Evolutionary conservation across 495 filamentous ascomycete species (phyloP).

Genomic region (Tetracladium marchalianum): DNA sequence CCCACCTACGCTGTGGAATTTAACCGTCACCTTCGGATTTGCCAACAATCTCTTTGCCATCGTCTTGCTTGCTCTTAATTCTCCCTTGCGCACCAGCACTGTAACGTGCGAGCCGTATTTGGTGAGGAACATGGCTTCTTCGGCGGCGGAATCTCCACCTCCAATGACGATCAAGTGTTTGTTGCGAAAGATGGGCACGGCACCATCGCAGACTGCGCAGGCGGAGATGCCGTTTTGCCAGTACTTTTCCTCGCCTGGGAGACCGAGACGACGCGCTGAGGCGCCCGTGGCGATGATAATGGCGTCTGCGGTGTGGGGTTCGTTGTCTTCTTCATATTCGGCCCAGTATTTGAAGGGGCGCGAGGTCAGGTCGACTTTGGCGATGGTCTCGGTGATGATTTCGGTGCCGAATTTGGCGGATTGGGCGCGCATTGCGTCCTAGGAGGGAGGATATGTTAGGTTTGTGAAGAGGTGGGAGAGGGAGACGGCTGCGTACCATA

Average conservation of each 20-base stretch:
- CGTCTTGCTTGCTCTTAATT: constrained; percentile 76
- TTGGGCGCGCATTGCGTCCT: constrained; percentile 88
- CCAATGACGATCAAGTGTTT: constrained; percentile 94
- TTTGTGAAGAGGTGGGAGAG: background rate
- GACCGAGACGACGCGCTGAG: constrained; percentile 69
- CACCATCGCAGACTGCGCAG: constrained; percentile 96
- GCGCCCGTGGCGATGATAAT: constrained; percentile 95
- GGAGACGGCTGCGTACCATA: constrained; percentile 58
- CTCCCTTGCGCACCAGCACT: constrained; percentile 80
- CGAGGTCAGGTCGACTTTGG: constrained; percentile 73
- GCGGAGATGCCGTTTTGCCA: constrained; percentile 97
- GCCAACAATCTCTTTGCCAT: constrained; percentile 79
- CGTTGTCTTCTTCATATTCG: constrained; percentile 67
- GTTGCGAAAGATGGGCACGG: constrained; percentile 93
- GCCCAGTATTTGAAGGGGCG: constrained; percentile 88
- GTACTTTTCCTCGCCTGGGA: constrained; percentile 86
- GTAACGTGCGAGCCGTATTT: constrained; percentile 95
- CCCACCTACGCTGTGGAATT: constrained; percentile 69
- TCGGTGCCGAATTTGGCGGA: constrained; percentile 84
- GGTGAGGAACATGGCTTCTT: constrained; percentile 94
- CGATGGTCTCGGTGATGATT: constrained; percentile 86
- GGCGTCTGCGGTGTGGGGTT: constrained; percentile 71
- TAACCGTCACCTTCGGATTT: constrained; percentile 82
- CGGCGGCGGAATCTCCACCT: constrained; percentile 92
- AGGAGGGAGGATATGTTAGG: constrained; percentile 5